These are phyloP conservation scores for Trichothecium sympodiale DNA, from an alignment of 2,329 filamentous ascomycete genomes.

Conservation along the genomic window DNA sequence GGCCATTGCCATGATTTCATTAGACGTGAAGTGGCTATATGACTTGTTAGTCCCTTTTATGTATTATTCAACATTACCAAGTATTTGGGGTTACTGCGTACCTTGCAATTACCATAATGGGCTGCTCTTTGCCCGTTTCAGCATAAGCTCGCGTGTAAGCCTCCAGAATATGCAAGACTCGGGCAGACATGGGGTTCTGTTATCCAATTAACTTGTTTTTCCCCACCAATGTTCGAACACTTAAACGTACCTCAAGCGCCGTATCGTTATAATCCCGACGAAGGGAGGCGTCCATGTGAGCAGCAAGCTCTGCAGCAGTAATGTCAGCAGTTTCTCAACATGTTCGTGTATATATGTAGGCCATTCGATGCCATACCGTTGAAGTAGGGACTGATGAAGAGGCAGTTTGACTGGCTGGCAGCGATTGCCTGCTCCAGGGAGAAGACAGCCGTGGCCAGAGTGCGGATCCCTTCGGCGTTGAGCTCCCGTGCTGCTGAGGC, in stretches of 20 bases:
- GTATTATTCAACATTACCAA: not conserved
- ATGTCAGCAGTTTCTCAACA: no score
- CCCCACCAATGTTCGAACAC: no score
- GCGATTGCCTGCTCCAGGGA: conserved; percentile 12
- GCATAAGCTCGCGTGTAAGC: conserved; percentile 6
- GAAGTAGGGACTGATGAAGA: conserved; percentile 13
- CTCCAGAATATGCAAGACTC: conserved; percentile 10
- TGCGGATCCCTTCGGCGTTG: conserved; percentile 12
- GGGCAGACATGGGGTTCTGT: conserved; percentile 10
- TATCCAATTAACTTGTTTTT: no score
- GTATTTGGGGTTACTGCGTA: not conserved
- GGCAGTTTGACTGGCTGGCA: conserved; percentile 12
- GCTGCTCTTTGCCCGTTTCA: conserved; percentile 9
- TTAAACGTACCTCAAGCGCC: conserved; percentile 7
- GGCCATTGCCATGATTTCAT: conserved; percentile 9
- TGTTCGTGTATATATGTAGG: no score
- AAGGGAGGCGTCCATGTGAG: conserved; percentile 8
- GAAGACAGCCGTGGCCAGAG: conserved; percentile 12
- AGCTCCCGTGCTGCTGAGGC: conserved; percentile 8
- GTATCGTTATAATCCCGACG: conserved; percentile 6
- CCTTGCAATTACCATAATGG: conserved; percentile 10
- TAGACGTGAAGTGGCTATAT: conserved; percentile 7
- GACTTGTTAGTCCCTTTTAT: not conserved
- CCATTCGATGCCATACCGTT: no score
- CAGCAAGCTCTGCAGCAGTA: conserved; percentile 11